A percentile compares a stretch with the other conserved stretches of the same genome.
Evolutionary conservation across 306 rosid species (phyloP).

Genomic region (Pueraria montana): DNA sequence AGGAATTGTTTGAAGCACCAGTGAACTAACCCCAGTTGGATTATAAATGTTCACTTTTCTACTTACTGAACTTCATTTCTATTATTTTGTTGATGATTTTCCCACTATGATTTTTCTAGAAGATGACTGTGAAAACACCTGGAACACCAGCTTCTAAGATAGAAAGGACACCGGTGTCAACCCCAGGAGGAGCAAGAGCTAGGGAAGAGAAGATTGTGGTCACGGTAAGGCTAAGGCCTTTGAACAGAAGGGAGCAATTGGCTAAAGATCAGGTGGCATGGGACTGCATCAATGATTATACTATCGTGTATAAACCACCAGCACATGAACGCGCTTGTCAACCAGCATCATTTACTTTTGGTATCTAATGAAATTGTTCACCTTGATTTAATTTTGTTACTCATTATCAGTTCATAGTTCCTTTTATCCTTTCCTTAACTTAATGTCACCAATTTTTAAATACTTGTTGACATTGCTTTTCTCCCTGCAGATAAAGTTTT

Average conservation of each 20-base stretch:
- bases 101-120: conserved; percentile 41
- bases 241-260: conserved; percentile 85
- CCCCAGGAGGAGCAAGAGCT: conserved; percentile 82
- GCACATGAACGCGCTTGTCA: conserved; percentile 76
- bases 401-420: conserved; percentile 1
- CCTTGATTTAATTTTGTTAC: background rate
- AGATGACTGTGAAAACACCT: conserved; percentile 87
- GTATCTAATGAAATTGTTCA: conserved; percentile 54
- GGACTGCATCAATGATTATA: conserved; percentile 86
- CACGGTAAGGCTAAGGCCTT: conserved; percentile 91
- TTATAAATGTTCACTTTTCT: background rate
- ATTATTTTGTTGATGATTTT: conserved; percentile 4
- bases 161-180: conserved; percentile 85
- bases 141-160: conserved; percentile 93
- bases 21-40: background rate
- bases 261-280: conserved; percentile 96
- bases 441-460: conserved; percentile 13
- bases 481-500: conserved; percentile 87
- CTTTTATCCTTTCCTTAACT: conserved; percentile 3
- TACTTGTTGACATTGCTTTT: conserved; percentile 37
- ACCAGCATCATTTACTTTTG: conserved; percentile 81
- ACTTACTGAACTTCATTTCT: background rate
- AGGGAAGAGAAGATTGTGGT: conserved; percentile 98
- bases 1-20: background rate
- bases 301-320: conserved; percentile 76